Evolutionary conservation across 2,329 filamentous ascomycete species (phyloP).

Genomic region (Fusarium sp.): DNA sequence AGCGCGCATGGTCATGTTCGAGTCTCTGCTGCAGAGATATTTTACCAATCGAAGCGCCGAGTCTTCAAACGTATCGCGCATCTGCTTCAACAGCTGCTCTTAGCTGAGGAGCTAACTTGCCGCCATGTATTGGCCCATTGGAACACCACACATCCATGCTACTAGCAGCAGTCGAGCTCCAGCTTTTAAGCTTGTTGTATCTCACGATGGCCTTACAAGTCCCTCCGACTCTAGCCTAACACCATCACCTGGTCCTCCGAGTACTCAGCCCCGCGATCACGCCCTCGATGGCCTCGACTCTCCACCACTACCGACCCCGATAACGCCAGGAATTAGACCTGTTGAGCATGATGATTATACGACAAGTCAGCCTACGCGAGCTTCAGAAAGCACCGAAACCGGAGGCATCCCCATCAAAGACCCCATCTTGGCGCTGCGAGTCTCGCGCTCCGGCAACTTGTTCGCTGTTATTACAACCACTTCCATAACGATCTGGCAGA

Average conservation of each 20-base stretch:
- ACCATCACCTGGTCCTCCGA: constrained; percentile 30
- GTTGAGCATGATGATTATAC: constrained; percentile 66
- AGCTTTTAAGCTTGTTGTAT: constrained; percentile 63
- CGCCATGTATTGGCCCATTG: constrained; percentile 92
- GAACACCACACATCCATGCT: constrained; percentile 85
- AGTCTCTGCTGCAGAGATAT: constrained; percentile 34
- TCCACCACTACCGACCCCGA: constrained; percentile 60
- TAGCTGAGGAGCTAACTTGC: constrained; percentile 47
- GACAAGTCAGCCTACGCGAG: constrained; percentile 40
- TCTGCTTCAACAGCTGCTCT: constrained; percentile 30
- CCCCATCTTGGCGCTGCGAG: constrained; percentile 78
- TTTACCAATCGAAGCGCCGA: constrained; percentile 28
- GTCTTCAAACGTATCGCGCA: constrained; percentile 37
- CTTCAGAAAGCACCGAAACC: constrained; percentile 46
- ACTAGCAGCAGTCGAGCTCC: constrained; percentile 74
- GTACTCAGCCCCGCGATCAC: constrained; percentile 44
- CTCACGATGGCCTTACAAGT: constrained; percentile 70
- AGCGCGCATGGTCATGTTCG: constrained; percentile 47
- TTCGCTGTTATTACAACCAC: constrained; percentile 90
- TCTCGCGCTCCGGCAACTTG: constrained; percentile 81
- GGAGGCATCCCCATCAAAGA: constrained; percentile 65
- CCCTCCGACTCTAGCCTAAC: constrained; percentile 48
- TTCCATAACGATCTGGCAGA: constrained; percentile 95
- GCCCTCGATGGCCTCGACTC: constrained; percentile 53
- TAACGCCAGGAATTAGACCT: constrained; percentile 69